Evolutionary conservation across 352 stramenopile species (phyloP), one percentile per base, ranked within the genome.

Genomic region (Phytopythium kandeliae): DNA sequence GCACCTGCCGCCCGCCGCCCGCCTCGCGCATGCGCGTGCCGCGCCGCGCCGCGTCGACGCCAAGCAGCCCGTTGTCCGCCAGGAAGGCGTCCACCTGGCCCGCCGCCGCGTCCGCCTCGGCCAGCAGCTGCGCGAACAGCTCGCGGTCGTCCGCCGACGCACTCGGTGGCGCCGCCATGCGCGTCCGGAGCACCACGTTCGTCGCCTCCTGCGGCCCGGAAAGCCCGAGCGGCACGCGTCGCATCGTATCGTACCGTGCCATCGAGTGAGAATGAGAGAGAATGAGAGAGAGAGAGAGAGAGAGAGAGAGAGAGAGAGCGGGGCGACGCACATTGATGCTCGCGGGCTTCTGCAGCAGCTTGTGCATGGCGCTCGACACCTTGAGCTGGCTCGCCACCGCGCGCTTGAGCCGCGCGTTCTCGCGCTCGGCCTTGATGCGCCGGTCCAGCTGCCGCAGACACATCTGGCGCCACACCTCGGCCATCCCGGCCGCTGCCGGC

Each of bases 351-450:
- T 49, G 43, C 43, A 49, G 17, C 7, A 49, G 24, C 25, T 26
- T 36, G 55, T 77, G 69, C 38, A 84, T 71, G 48, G 61, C 70
- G 57, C 60, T 66, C n/a, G 66, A 62, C 41, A 80, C 45, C 48
- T 83, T 72, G 51, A 77, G 60, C 58, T 83, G 71, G 7, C 57
- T 68, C 44, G 80, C 71, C 10, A 86, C 60, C 33, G 78, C 69
- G 2, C 68, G 52, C 51, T 80, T 83, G 19, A 86, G 59, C 16
- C 67, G 67, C 12, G 63, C 63, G 49, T 85, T 82, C 56, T 86
- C 71, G 3, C 62, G 63, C 54, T 83, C 67, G 13, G 65, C 47
- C 42, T 42, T 51, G n/a, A 51, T 42, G 0, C 46, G 19, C 10
- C 46, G 46, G 12, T 30, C 34, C n/a, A 51, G 34, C 21, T 51